These are phyloP conservation scores for Gentiana straminea DNA, from an alignment of 257 asterid genomes.

Conservation along the genomic window DNA sequence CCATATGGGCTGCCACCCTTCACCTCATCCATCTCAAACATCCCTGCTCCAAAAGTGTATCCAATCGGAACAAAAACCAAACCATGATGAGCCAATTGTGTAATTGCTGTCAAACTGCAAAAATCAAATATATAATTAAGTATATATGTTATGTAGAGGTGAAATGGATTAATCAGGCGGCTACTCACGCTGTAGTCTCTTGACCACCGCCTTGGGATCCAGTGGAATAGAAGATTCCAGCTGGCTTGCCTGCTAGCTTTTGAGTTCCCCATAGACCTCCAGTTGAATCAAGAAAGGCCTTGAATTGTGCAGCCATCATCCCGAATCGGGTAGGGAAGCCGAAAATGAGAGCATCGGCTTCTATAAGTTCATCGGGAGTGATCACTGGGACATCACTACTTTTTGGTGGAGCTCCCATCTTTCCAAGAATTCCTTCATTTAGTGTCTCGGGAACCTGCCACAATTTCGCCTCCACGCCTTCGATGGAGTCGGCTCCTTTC, in stretches of 20 bases:
- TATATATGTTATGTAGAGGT: background rate
- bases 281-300: constrained; percentile 40
- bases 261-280: constrained; percentile 42
- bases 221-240: constrained; percentile 41
- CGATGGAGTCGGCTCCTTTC: constrained; percentile 60
- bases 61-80: constrained; percentile 61
- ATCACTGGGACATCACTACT: constrained; percentile 36
- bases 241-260: constrained; percentile 46
- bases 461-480: constrained; percentile 59
- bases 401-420: constrained; percentile 32
- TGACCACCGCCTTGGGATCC: constrained; percentile 59
- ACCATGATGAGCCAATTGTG: constrained; percentile 58
- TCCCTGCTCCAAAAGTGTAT: constrained; percentile 51
- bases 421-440: constrained; percentile 30
- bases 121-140: background rate
- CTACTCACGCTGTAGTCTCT: constrained; percentile 39
- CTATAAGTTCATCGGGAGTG: constrained; percentile 26
- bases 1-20: constrained; percentile 34
- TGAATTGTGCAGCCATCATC: constrained; percentile 48
- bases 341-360: constrained; percentile 41
- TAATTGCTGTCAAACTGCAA: constrained; percentile 51
- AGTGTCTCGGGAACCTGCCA: constrained; percentile 68
- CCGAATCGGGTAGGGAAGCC: constrained; percentile 47
- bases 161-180: background rate
- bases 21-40: constrained; percentile 43